These are phyloP conservation scores for Cryptosporidium sp. DNA, from an alignment of 169 alveolate species.

Conservation along the genomic window DNA sequence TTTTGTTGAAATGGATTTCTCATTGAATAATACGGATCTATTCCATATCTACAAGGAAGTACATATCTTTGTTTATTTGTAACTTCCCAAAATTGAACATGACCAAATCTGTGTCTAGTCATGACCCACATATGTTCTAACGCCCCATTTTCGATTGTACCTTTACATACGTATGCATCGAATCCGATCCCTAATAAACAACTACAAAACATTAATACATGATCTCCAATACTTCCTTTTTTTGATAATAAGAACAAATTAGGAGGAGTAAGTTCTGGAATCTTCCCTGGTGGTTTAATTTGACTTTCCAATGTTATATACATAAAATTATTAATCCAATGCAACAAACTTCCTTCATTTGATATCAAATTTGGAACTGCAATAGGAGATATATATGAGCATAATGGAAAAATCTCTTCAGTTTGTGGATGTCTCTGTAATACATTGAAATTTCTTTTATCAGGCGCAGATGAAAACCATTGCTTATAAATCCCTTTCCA, in stretches of 20 bases:
- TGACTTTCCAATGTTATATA: constrained; percentile 79
- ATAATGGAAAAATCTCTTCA: constrained; percentile 73
- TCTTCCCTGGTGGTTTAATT: constrained; percentile 56
- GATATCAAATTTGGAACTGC: constrained; percentile 80
- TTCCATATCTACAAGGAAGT: constrained; percentile 76
- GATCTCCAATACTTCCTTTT: constrained; percentile 82
- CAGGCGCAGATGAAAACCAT: constrained; percentile 84
- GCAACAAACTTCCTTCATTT: constrained; percentile 80
- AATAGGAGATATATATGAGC: constrained; percentile 79
- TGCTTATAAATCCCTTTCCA: constrained; percentile 85
- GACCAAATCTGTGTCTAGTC: constrained; percentile 82
- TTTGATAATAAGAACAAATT: constrained; percentile 79
- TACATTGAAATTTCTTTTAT: constrained; percentile 59
- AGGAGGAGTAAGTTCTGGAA: constrained; percentile 79
- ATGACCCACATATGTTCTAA: constrained; percentile 82
- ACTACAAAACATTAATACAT: constrained; percentile 79
- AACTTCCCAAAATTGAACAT: constrained; percentile 84
- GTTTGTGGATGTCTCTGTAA: constrained; percentile 66
- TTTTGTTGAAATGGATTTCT: constrained; percentile 43
- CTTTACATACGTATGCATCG: constrained; percentile 83
- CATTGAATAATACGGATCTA: constrained; percentile 29
- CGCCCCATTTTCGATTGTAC: constrained; percentile 81
- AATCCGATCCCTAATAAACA: constrained; percentile 81
- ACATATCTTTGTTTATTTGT: constrained; percentile 79
- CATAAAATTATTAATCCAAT: constrained; percentile 81